These are phyloP conservation scores for Monilinia fructicola DNA, from an alignment of 2,329 filamentous ascomycete species.

Conservation along the genomic window DNA sequence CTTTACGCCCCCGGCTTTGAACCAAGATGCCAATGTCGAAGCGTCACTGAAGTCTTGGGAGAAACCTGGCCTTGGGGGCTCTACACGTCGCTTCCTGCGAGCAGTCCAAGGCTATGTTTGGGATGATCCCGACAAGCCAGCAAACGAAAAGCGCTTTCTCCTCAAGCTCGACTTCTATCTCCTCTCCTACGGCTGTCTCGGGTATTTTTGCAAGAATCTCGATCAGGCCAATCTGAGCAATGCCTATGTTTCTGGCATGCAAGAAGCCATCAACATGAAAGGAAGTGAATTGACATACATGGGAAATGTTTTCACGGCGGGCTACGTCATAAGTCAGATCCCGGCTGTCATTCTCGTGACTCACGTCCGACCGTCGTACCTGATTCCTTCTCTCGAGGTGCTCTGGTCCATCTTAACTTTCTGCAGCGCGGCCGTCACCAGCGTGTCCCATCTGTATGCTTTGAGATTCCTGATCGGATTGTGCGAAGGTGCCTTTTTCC, in stretches of 20 bases:
- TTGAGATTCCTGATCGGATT: conserved; percentile 48
- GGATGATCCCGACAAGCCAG: conserved; percentile 39
- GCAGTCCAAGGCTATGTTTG: conserved; percentile 36
- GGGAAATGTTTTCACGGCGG: conserved; percentile 53
- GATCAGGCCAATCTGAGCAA: conserved; percentile 42
- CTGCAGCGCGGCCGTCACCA: conserved; percentile 35
- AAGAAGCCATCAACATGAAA: conserved; percentile 49
- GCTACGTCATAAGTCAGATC: conserved; percentile 33
- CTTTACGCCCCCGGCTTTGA: background rate
- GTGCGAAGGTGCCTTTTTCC: conserved; percentile 35
- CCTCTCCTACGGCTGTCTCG: conserved; percentile 47
- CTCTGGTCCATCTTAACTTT: conserved; percentile 36
- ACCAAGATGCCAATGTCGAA: background rate
- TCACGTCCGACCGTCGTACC: conserved; percentile 33
- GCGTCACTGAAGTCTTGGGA: conserved; percentile 27
- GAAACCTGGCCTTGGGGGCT: conserved; percentile 26
- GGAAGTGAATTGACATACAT: conserved; percentile 56
- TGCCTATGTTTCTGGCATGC: conserved; percentile 49
- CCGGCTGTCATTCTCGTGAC: conserved; percentile 33
- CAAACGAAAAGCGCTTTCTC: conserved; percentile 47
- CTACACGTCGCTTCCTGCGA: conserved; percentile 24
- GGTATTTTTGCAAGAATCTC: conserved; percentile 48
- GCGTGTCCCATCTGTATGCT: conserved; percentile 44
- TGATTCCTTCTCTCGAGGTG: conserved; percentile 31
- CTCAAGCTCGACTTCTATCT: conserved; percentile 53